phyloP scores from a whole-genome alignment of 2,329 filamentous ascomycete species.

The Fusarium pseudonygamai region DNA sequence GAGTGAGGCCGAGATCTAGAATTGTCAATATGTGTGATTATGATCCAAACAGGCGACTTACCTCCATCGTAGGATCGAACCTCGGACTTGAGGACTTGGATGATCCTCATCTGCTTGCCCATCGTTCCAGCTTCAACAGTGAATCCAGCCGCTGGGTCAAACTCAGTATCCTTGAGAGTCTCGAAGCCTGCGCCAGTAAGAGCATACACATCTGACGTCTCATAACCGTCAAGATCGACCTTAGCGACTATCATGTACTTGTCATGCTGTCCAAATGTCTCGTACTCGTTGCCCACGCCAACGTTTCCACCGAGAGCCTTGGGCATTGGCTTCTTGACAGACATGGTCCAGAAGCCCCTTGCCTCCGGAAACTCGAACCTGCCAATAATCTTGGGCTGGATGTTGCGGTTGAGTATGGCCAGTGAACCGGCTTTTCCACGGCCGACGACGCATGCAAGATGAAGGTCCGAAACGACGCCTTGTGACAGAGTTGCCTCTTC shows the following conservation, averaged over 20 bases:
- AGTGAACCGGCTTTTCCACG: constrained; percentile 74
- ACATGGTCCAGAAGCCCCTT: constrained; percentile 83
- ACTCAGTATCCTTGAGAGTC: constrained; percentile 83
- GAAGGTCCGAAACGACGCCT: constrained; percentile 65
- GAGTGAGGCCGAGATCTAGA: constrained; percentile 84
- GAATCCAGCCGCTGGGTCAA: constrained; percentile 87
- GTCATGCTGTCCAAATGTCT: constrained; percentile 71
- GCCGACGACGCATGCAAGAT: constrained; percentile 69
- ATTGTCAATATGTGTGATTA: constrained; percentile 22
- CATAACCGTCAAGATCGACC: constrained; percentile 71
- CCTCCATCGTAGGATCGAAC: constrained; percentile 90
- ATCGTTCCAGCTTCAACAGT: constrained; percentile 89
- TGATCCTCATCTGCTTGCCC: constrained; percentile 80
- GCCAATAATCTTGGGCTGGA: constrained; percentile 77
- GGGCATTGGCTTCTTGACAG: constrained; percentile 72
- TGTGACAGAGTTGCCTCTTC: constrained; percentile 54
- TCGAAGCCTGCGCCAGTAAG: constrained; percentile 79
- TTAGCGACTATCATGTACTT: constrained; percentile 87
- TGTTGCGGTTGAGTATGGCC: constrained; percentile 78
- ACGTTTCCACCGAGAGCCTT: constrained; percentile 64
- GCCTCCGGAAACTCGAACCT: constrained; percentile 78
- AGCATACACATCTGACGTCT: constrained; percentile 81
- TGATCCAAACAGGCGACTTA: constrained; percentile 56
- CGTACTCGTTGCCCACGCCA: constrained; percentile 64
- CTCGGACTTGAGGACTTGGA: constrained; percentile 88